Base-by-base conservation (phyloP, 495 filamentous ascomycete genomes). In the Penicillium coffeae region DNA sequence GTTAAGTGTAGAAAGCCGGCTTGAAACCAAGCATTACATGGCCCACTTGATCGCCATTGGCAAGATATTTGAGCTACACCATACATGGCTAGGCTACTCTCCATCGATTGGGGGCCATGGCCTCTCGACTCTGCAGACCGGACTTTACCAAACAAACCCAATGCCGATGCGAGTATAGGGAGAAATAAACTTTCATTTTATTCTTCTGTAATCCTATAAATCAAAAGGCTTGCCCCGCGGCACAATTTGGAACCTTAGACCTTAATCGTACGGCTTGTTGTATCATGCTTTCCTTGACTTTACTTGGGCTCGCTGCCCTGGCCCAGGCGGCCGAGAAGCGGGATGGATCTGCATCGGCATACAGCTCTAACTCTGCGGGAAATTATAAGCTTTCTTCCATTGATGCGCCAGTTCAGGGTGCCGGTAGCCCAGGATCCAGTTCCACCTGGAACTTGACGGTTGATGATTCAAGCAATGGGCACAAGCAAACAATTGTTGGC, bases 401-500 rank as follows among this genome's bases (percentile, higher is more conserved):
- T 35, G 54, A 59, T 3, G 68, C 71, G 3, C 75, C 74, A 0
- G 69, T 77, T 6, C 55, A 66, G 43, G 74, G 74, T 9, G 40
- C 40, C 19, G 71, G 71, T n/a, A 66, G 44, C 16, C 62, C 73
- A 0, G 73, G 70, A 8, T 65, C 60, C 1, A 49, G 58, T 21
- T 74, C 71, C 34, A 72, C 69, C 20, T 79, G 76, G 74, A 60
- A 60, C 42, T 53, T 78, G n/a, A 74, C 42, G 35, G 65, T 79
- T 16, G 72, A 79, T 36, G 76, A 79, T 54, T 73, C 74, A 5
- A 30, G 56, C 42, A 53, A 68, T 12, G 76, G 76, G 5, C 58
- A 73, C 39, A 77, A 75, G 38, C 71, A 78, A 54, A 71, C 65
- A 15, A 70, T 82, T 51, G 65, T 59, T 18, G 78, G 78, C 2